These are phyloP conservation scores for Ganoderma sinense DNA, from an alignment of 1,284 basidiomycete genomes.

Conservation along the genomic window DNA sequence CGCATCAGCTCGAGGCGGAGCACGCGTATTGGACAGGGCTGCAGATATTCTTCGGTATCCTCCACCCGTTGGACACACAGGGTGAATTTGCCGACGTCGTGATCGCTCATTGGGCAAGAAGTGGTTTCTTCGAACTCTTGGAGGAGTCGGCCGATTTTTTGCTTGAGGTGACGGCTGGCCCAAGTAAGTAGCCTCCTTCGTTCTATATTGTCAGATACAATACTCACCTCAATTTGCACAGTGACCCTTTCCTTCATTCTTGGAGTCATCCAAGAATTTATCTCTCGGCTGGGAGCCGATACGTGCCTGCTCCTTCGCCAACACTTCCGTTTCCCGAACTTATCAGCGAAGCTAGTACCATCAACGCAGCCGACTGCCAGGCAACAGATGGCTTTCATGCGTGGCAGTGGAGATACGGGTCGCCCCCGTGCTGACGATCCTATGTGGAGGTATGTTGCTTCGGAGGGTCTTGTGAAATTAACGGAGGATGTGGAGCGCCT, in stretches of 20 bases:
- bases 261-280: background rate
- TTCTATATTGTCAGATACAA: background rate
- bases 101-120: background rate
- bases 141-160: background rate
- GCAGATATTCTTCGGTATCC: background rate
- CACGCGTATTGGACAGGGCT: background rate
- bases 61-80: background rate
- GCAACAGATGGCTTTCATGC: background rate
- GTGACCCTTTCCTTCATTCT: background rate
- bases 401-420: background rate
- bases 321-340: background rate
- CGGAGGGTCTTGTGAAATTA: background rate
- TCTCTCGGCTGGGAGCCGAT: background rate
- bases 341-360: background rate
- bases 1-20: background rate
- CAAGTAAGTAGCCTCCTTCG: background rate
- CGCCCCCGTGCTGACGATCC: background rate
- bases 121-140: background rate
- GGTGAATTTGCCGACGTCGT: background rate
- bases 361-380: background rate
- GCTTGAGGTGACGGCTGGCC: background rate
- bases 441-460: background rate
- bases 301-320: background rate
- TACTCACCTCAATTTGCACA: background rate
- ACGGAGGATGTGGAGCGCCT: background rate